These are phyloP conservation scores for Canariomyces notabilis DNA, from an alignment of 2,329 filamentous ascomycete species.

Conservation along the genomic window DNA sequence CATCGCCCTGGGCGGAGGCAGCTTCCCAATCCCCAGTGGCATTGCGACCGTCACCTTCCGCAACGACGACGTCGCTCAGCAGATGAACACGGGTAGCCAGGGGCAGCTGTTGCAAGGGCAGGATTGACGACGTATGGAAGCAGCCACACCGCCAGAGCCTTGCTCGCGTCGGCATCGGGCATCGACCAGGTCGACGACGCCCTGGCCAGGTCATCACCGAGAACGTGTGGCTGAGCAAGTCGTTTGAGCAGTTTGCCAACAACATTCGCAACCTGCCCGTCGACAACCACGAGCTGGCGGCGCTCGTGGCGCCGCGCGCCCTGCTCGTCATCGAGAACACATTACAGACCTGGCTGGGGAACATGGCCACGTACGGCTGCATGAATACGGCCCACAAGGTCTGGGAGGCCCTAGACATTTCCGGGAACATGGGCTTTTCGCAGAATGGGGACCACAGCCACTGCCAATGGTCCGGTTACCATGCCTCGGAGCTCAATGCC, in stretches of 20 bases:
- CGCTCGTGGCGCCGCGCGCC: slow-evolving; percentile 42
- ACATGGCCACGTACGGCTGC: slow-evolving; percentile 41
- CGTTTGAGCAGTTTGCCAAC: slow-evolving; percentile 48
- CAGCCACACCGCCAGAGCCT: slow-evolving; percentile 36
- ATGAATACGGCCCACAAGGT: slow-evolving; percentile 1
- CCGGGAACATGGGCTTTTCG: neutral
- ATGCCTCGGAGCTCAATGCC: neutral
- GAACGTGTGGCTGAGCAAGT: slow-evolving; percentile 45
- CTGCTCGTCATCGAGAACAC: slow-evolving; percentile 46
- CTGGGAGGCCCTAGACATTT: neutral
- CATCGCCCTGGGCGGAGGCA: slow-evolving; percentile 39
- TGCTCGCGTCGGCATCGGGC: slow-evolving; percentile 45
- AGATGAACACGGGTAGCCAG: too few relatives aligned
- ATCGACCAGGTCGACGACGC: slow-evolving; percentile 42
- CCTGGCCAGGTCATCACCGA: slow-evolving; percentile 44
- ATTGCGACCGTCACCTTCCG: slow-evolving; percentile 43
- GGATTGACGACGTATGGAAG: slow-evolving; percentile 42
- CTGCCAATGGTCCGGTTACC: slow-evolving; percentile 8
- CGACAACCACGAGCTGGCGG: slow-evolving; percentile 48
- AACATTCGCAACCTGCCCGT: slow-evolving; percentile 38
- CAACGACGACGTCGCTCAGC: slow-evolving; percentile 42
- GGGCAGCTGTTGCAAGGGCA: slow-evolving; percentile 38
- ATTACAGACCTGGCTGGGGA: slow-evolving; percentile 42
- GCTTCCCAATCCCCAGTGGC: slow-evolving; percentile 37
- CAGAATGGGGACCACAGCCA: slow-evolving; percentile 10